These are phyloP conservation scores for Lichtheimia ornata DNA, from an alignment of 371 early-diverging fungal species.

Conservation along the genomic window DNA sequence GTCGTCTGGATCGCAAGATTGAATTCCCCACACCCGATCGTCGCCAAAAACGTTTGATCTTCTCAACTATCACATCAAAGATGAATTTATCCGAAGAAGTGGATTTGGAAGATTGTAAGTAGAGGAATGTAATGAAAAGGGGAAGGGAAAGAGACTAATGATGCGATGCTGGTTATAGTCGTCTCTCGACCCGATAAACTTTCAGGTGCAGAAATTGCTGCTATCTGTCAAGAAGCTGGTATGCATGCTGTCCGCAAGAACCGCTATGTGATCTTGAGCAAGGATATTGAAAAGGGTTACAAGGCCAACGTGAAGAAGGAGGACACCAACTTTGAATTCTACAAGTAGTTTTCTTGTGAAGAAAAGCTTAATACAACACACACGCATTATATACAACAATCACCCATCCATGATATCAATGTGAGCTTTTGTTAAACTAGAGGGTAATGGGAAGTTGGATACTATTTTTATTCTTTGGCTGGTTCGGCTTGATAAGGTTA, in stretches of 20 bases:
- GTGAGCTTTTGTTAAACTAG: no score
- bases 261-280: slow-evolving; percentile 96
- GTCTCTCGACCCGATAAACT: slow-evolving; percentile 98
- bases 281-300: slow-evolving; percentile 99
- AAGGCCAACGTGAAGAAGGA: slow-evolving; percentile 95
- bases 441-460: no score
- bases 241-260: slow-evolving; percentile 99
- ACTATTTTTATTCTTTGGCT: no score
- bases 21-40: slow-evolving; percentile 99
- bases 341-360: slow-evolving; percentile 58
- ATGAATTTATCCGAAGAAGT: slow-evolving; percentile 99
- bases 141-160: not conserved
- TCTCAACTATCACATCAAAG: slow-evolving; percentile 96
- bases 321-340: slow-evolving; percentile 95
- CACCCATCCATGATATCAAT: no score
- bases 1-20: slow-evolving; percentile 99
- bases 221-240: slow-evolving; percentile 99
- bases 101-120: slow-evolving; percentile 97
- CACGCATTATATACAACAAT: no score
- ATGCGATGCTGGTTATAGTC: slow-evolving; percentile 54
- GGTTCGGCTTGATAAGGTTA: no score
- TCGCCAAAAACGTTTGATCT: slow-evolving; percentile 99
- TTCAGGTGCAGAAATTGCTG: slow-evolving; percentile 99
- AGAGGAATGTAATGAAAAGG: not conserved
- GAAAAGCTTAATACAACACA: slow-evolving; percentile 1